Base-by-base conservation (phyloP, 2,329 filamentous ascomycete species). In the Sphaerulina populicola region DNA sequence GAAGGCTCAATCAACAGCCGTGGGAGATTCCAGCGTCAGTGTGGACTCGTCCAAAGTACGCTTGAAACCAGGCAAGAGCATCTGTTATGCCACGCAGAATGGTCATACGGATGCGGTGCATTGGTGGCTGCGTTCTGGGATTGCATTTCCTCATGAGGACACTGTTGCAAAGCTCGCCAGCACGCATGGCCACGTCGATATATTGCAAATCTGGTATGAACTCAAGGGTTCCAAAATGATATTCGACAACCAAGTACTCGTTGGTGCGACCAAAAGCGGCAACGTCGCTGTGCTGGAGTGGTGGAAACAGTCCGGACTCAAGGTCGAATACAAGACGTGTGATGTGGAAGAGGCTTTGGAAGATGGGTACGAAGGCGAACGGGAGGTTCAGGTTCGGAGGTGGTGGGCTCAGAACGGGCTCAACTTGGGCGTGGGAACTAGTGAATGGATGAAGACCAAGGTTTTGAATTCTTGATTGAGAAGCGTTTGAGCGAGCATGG, bases 321-420 rank as follows among this genome's bases (percentile, higher is more conserved):
- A 80, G 47, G 89, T 96, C 23, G 88, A 94, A 68, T 96, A 95
- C 69, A 90, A 91, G 68, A 94, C 88, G 1, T 95, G 89, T 68
- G 89, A 94, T 68, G 93, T 97, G 55, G 90, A 96, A 67, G 91
- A 96, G 70, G 90, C 90, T 0, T 76, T 96, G 36, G 90, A 96
- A 66, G 90, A 95, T 66, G 87, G 88, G 18, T 79, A 91, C 3
- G 79, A 80, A 35, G 79, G 75, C 1, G 69, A 74, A 4, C 82
- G 85, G 49, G 85, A 88, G 56, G 80, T 82, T 57, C 77, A 78
- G 35, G 87, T 94, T 14, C 75, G 87, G 51, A 76, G 78, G 56
- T 97, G 91, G 91, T 97, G 91, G 91, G 85, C 86, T 21, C 73
- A 77, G 57, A 91, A 93, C 60, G 88, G 88, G 0, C 71, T 94